phyloP scores from a whole-genome alignment of 1,284 basidiomycete species.

The Leccinum ponderosum region DNA sequence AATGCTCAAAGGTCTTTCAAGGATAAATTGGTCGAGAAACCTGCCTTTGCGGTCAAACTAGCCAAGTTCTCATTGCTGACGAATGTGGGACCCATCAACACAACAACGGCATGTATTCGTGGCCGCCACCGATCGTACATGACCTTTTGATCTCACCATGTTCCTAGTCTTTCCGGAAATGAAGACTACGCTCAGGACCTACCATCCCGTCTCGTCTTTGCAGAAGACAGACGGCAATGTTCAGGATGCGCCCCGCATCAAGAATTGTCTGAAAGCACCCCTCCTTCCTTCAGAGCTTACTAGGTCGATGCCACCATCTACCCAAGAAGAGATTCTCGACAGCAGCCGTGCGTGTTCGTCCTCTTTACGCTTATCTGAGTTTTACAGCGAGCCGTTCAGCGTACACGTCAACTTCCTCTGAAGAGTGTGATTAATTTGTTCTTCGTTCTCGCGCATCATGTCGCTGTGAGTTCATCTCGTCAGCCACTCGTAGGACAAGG shows the following conservation, averaged over 20 bases:
- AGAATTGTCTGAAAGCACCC: constrained; percentile 74
- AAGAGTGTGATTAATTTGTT: constrained; percentile 71
- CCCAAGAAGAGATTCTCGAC: constrained; percentile 39
- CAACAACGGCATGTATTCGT: too few relatives aligned
- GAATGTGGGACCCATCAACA: too few relatives aligned
- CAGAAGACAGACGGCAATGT: too few relatives aligned
- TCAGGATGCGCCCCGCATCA: constrained; percentile 45
- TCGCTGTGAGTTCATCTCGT: constrained; percentile 47
- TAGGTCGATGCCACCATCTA: constrained; percentile 59
- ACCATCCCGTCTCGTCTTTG: too few relatives aligned
- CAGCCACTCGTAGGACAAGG: neutral
- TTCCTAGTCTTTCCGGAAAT: too few relatives aligned
- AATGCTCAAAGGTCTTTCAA: too few relatives aligned
- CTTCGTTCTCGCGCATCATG: constrained; percentile 71
- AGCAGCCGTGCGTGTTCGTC: constrained; percentile 41
- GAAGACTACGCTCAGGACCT: too few relatives aligned
- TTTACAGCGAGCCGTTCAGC: constrained; percentile 38
- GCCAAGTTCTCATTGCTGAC: too few relatives aligned
- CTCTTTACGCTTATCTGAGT: neutral
- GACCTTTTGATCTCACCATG: too few relatives aligned
- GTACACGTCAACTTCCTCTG: constrained; percentile 61
- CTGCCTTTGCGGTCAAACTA: too few relatives aligned
- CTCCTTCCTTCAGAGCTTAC: constrained; percentile 71
- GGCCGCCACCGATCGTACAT: too few relatives aligned
- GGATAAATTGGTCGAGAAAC: too few relatives aligned